Base-by-base conservation (phyloP, 345 rosid genomes). In the Salix caprea region DNA sequence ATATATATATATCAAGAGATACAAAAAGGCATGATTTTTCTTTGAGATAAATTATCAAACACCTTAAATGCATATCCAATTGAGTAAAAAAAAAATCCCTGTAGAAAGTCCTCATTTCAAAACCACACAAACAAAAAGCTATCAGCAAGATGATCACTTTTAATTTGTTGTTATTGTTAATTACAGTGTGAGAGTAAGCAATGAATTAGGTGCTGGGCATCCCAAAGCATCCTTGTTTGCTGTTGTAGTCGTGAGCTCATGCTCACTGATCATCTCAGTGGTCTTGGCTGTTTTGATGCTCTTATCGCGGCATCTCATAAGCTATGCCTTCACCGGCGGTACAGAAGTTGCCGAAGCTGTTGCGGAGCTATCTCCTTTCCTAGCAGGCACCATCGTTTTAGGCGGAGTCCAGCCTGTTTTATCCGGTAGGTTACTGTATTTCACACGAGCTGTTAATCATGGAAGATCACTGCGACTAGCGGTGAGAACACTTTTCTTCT, bases 381-480 rank as follows among this genome's bases (percentile, higher is more conserved):
- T 86, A 64, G 89, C 87, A 5, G 68, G 80, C 77, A 56, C 80
- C 23, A 83, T 86, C 62, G 10, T 86, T 18, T 84, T 86, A 52
- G 83, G 83, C 13, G 89, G 89, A 3, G 24, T 86, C 62, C 89
- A 86, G 54, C 89, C 89, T 0, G 89, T 86, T 37, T 74, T 86
- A 23, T 86, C 87, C 0, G 89, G 87, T 86, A 80, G 48, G 42
- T 8, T 39, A 39, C 42, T 39, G 42, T 39, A 32, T 32, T 32
- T 39, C 42, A 39, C 1, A 1, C 10, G 42, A 39, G 42, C 42
- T 39, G 1, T 39, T 32, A 32, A 32, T 32, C 36, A 32, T 32
- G 36, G 46, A 42, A 42, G 46, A 42, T 42, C 46, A 42, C 11
- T 1, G 46, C 2, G 46, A 42, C 46, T 6, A 10, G 46, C 46